These are phyloP conservation scores for Fimicolochytrium jonesii DNA, from an alignment of 192 early-diverging fungal species.

Conservation along the genomic window DNA sequence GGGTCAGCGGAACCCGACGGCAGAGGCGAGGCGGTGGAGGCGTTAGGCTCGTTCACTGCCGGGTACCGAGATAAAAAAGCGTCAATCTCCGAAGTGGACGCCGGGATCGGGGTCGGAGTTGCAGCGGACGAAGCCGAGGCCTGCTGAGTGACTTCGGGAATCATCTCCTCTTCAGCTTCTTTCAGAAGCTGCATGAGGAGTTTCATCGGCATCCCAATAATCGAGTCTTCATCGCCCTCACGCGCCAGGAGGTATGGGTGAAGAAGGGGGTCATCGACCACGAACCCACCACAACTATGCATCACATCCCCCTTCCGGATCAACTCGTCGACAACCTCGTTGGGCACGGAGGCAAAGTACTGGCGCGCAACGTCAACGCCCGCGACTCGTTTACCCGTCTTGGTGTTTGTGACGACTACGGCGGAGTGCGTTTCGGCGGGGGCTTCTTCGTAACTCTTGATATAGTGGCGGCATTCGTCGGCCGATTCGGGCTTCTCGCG, in stretches of 20 bases:
- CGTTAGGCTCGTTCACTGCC: too few species aligned
- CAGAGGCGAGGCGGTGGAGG: too few species aligned
- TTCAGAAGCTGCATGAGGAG: conserved; percentile 32
- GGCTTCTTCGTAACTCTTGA: conserved; percentile 25
- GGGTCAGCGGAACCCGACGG: too few species aligned
- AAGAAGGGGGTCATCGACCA: conserved; percentile 41
- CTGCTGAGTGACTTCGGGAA: too few species aligned
- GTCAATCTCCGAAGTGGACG: too few species aligned
- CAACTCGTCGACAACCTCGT: conserved; percentile 34
- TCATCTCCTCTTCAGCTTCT: too few species aligned
- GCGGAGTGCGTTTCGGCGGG: conserved; percentile 41
- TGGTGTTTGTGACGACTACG: conserved; percentile 41
- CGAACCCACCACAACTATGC: conserved; percentile 47
- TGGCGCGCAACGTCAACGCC: conserved; percentile 41
- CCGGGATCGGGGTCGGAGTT: too few species aligned
- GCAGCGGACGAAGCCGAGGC: too few species aligned
- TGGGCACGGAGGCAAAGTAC: conserved; percentile 36
- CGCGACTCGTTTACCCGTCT: conserved; percentile 25
- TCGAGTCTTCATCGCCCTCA: conserved; percentile 46
- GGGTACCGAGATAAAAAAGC: too few species aligned
- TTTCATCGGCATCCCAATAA: conserved; percentile 45
- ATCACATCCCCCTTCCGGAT: conserved; percentile 44
- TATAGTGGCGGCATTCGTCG: conserved; percentile 32
- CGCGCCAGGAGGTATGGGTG: conserved; percentile 36
- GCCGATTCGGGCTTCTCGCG: conserved; percentile 44